phyloP scores from a whole-genome alignment of 306 rosid species.

The Quercus ilex region DNA sequence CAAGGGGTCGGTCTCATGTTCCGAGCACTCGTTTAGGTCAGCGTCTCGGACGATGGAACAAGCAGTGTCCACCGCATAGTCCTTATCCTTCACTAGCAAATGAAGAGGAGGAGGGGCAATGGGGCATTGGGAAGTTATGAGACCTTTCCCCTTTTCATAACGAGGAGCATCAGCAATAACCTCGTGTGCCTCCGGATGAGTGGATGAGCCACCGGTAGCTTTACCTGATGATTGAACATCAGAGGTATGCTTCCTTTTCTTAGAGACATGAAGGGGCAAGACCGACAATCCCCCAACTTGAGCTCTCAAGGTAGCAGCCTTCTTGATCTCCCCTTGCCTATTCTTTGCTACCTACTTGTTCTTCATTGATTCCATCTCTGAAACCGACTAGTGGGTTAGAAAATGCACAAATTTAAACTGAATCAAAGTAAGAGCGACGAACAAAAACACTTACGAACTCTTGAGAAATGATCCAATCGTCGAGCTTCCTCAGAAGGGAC shows the following conservation, averaged over 20 bases:
- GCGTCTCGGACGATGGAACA: rapidly evolving
- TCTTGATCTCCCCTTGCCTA: no score
- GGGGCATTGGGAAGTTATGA: no score
- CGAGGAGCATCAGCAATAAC: no score
- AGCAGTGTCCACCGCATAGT: rapidly evolving
- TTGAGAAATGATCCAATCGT: rapidly evolving
- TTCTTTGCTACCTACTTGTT: rapidly evolving
- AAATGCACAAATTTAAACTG: rapidly evolving
- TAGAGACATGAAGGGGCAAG: rapidly evolving
- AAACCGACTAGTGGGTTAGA: rapidly evolving
- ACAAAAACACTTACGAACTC: rapidly evolving
- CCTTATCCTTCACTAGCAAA: no score
- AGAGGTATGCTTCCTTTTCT: no score
- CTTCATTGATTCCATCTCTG: rapidly evolving
- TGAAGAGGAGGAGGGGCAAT: rapidly evolving
- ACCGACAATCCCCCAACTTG: rapidly evolving
- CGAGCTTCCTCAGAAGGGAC: no score
- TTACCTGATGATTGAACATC: rapidly evolving
- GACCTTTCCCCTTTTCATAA: no score
- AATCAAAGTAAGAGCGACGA: rapidly evolving
- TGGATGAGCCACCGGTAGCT: rapidly evolving
- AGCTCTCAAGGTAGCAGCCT: no score
- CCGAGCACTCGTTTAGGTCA: no score
- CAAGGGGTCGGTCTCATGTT: no score
- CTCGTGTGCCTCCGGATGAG: rapidly evolving